A percentile compares a stretch with the other conserved stretches of the same genome.
Evolutionary conservation across 78 protist species (phyloP).

Genomic region (Capsaspora owczarzaki): DNA sequence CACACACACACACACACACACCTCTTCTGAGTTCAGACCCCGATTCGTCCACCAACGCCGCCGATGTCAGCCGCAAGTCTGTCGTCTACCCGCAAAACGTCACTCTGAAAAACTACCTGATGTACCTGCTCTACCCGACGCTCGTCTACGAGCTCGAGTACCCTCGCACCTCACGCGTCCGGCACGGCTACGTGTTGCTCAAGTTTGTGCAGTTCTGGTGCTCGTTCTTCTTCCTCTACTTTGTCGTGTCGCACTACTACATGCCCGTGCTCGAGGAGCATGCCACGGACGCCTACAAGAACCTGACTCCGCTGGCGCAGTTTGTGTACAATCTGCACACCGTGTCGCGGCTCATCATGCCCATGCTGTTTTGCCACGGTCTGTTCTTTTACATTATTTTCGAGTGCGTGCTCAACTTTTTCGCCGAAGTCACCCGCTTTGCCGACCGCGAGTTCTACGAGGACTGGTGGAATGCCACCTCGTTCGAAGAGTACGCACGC

Average conservation of each 20-base stretch:
- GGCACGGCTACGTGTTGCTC: neutral
- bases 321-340: too few species aligned
- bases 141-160: constrained; percentile 27
- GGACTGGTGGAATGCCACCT: constrained; percentile 59
- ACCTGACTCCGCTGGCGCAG: too few species aligned
- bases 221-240: neutral
- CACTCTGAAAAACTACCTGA: neutral
- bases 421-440: constrained; percentile 11
- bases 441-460: constrained; percentile 40
- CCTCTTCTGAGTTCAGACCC: neutral
- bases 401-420: neutral
- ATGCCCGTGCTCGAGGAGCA: neutral
- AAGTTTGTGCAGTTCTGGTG: neutral
- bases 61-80: neutral
- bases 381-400: neutral
- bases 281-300: too few species aligned
- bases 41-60: neutral
- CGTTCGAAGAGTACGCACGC: constrained; percentile 62
- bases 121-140: constrained; percentile 27
- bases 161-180: constrained; percentile 33
- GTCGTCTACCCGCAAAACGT: constrained; percentile 30
- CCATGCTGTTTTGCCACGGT: neutral
- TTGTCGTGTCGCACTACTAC: neutral
- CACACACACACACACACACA: too few species aligned
- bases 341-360: neutral